These are phyloP conservation scores for Protomyces inouyei DNA, from an alignment of 1,139 yeast species.

Conservation along the genomic window DNA sequence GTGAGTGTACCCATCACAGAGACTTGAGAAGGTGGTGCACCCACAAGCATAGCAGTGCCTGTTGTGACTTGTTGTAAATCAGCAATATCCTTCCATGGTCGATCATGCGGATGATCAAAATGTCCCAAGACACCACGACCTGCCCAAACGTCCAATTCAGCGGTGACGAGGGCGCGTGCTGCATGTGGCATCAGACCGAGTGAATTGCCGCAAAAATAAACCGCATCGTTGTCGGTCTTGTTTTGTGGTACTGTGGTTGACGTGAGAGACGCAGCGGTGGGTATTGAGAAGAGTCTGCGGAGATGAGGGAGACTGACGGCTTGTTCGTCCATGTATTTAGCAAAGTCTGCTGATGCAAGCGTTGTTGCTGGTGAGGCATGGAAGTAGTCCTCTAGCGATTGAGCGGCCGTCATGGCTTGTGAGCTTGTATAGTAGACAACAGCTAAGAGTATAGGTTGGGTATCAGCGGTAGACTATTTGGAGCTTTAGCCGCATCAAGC, in stretches of 20 bases:
- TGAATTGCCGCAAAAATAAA: constrained; percentile 85
- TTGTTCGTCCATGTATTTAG: constrained; percentile 6
- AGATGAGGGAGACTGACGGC: constrained; percentile 2
- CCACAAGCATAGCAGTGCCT: constrained; percentile 65
- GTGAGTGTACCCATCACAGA: constrained; percentile 87
- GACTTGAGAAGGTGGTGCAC: constrained; percentile 67
- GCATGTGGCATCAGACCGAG: constrained; percentile 78
- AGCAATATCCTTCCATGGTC: constrained; percentile 77
- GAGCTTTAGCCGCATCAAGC: no score
- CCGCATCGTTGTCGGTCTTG: constrained; percentile 27
- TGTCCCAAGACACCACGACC: constrained; percentile 78
- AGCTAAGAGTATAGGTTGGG: no score
- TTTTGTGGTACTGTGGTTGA: background rate
- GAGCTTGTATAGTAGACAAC: no score
- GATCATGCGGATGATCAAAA: constrained; percentile 51
- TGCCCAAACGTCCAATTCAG: constrained; percentile 78
- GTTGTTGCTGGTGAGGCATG: background rate
- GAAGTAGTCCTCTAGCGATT: background rate
- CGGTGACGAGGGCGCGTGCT: constrained; percentile 54
- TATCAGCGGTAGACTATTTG: no score
- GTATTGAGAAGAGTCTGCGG: background rate
- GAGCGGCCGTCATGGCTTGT: background rate
- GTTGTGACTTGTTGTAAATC: constrained; percentile 56
- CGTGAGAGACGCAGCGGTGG: constrained; percentile 1
- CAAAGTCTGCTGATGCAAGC: constrained; percentile 3